Evolutionary conservation across 805 yeast species (phyloP).

Genomic region (Candida tammaniensis): DNA sequence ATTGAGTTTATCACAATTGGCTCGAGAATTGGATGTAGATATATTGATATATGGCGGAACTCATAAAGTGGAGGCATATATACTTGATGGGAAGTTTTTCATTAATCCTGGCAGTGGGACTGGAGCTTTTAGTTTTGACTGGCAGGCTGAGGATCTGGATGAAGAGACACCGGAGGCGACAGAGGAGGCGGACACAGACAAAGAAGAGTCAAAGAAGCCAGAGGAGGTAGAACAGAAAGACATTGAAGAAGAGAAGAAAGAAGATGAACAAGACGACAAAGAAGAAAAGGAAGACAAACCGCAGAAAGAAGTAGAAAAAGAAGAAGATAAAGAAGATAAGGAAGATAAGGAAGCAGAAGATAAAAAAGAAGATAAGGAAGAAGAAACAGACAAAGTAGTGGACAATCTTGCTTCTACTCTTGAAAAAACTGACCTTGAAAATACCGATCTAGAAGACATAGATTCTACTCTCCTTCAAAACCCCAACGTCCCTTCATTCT

Average conservation of each 20-base stretch:
- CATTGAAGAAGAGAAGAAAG: conserved; percentile 28
- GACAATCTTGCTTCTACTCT: too few species aligned
- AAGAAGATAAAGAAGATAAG: conserved; percentile 35
- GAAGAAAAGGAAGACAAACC: conserved; percentile 14
- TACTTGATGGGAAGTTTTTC: conserved; percentile 87
- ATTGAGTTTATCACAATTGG: conserved; percentile 72
- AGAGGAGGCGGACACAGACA: conserved; percentile 26
- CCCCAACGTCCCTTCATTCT: conserved; percentile 79
- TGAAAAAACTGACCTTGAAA: not conserved
- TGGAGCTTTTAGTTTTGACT: conserved; percentile 72
- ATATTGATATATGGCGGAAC: conserved; percentile 91
- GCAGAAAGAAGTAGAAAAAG: conserved; percentile 40
- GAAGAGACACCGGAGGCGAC: conserved; percentile 37
- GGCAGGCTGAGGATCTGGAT: conserved; percentile 53
- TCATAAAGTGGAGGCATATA: conserved; percentile 88
- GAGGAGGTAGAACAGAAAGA: conserved; percentile 30
- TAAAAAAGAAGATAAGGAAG: conserved; percentile 16
- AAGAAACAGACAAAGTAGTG: conserved; percentile 10
- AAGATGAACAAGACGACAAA: conserved; percentile 22
- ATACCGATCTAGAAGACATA: conserved; percentile 1
- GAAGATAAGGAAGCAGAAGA: conserved; percentile 26
- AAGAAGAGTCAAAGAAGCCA: conserved; percentile 30
- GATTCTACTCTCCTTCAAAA: too few species aligned
- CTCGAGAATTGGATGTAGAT: conserved; percentile 91
- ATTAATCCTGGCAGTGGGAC: conserved; percentile 97